Evolutionary conservation across 2,329 filamentous ascomycete genomes (phyloP).

Genomic region (Verruconis gallopava): DNA sequence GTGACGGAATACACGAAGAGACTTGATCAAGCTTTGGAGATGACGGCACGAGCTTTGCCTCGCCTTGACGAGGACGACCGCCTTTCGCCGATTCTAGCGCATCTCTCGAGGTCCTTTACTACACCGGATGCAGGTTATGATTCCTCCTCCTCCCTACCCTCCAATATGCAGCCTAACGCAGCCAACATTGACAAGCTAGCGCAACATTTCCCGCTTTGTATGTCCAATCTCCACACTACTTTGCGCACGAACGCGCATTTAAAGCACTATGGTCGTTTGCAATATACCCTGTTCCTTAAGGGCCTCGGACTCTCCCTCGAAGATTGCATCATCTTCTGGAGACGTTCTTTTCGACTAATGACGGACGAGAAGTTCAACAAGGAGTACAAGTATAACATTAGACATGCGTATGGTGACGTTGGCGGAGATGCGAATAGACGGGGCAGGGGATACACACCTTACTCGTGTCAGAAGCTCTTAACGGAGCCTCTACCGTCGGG

Average conservation of each 20-base stretch:
- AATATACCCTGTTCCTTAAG: constrained; percentile 95
- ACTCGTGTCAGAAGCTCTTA: constrained; percentile 89
- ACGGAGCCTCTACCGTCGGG: constrained; percentile 77
- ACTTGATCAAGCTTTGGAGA: constrained; percentile 72
- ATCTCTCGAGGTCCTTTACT: constrained; percentile 92
- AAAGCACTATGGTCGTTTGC: constrained; percentile 84
- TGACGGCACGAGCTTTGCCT: constrained; percentile 82
- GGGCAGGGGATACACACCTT: constrained; percentile 77
- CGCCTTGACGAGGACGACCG: constrained; percentile 94
- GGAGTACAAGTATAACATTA: constrained; percentile 92
- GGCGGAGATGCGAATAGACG: constrained; percentile 82
- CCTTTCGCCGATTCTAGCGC: constrained; percentile 58
- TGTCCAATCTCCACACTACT: constrained; percentile 67
- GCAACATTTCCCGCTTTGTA: constrained; percentile 54
- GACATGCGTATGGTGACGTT: constrained; percentile 90
- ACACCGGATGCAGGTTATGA: constrained; percentile 78
- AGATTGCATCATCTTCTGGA: constrained; percentile 87
- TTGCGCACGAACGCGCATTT: constrained; percentile 80
- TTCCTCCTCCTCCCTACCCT: constrained; percentile 43
- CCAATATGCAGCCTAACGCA: constrained; percentile 53
- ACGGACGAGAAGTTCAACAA: constrained; percentile 95
- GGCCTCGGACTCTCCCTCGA: constrained; percentile 87
- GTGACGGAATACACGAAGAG: constrained; percentile 71
- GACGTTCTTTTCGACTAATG: constrained; percentile 68
- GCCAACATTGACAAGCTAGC: constrained; percentile 68